Conservation (phyloP, 148 eudicot species). For the Selenicereus undatus region DNA sequence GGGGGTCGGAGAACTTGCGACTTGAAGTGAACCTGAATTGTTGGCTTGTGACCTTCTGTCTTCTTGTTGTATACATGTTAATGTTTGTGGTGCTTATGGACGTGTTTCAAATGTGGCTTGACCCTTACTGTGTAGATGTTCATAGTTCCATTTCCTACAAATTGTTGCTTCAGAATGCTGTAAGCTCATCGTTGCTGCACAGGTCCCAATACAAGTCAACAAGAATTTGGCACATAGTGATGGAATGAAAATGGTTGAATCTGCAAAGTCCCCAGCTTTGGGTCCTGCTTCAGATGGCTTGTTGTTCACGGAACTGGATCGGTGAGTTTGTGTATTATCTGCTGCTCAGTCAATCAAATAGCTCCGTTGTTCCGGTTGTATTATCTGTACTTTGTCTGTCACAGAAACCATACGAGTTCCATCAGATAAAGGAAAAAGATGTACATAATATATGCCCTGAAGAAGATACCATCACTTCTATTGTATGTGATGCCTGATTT, state of each 20-base stretch:
- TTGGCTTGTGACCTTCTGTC: neutral
- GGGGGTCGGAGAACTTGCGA: neutral
- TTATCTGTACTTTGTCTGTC: neutral
- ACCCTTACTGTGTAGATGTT: neutral
- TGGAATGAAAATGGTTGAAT: constrained; percentile 83
- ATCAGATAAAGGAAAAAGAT: neutral
- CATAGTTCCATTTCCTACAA: neutral
- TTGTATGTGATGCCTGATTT: neutral
- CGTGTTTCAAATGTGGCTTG: neutral
- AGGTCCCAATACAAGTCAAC: constrained; percentile 98
- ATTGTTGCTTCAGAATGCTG: neutral
- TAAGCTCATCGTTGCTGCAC: constrained; percentile 14
- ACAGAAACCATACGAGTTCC: neutral
- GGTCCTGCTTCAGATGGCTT: constrained; percentile 57
- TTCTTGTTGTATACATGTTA: neutral
- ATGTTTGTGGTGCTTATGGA: neutral
- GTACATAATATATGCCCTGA: neutral
- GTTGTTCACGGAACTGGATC: constrained; percentile 59
- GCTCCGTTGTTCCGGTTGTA: neutral
- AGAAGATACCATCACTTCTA: neutral
- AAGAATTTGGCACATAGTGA: constrained; percentile 76
- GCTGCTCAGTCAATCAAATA: neutral
- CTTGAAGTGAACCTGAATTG: neutral
- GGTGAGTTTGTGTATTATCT: constrained; percentile 36
- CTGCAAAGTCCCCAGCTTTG: constrained; percentile 41